phyloP scores from a whole-genome alignment of 176 grass and related monocot genomes.

The Cenchrus purpureus region DNA sequence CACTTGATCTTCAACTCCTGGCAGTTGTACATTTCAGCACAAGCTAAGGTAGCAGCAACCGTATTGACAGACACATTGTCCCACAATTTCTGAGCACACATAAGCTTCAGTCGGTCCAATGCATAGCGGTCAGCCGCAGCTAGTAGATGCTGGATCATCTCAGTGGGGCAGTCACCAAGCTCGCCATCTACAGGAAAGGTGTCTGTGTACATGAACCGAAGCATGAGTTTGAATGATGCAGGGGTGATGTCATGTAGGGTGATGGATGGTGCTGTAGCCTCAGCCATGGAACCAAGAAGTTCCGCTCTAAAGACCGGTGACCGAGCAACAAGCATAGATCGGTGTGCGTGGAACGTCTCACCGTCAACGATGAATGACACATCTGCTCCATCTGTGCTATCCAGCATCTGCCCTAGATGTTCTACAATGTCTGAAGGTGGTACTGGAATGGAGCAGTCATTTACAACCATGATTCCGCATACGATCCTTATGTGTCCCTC shows the following conservation, averaged over 20 bases:
- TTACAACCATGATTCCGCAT: constrained; percentile 3
- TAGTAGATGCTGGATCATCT: constrained; percentile 7
- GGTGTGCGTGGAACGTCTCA: constrained; percentile 4
- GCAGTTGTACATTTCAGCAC: constrained; percentile 60
- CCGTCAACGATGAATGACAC: constrained; percentile 26
- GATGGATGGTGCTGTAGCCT: not conserved
- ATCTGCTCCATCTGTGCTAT: not conserved
- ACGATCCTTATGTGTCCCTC: constrained; percentile 16
- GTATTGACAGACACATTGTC: constrained; percentile 36
- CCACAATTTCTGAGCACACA: constrained; percentile 48
- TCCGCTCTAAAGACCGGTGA: not conserved
- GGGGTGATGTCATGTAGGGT: constrained; percentile 28
- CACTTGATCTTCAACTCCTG: constrained; percentile 58
- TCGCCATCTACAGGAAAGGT: not conserved
- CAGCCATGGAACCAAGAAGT: not conserved
- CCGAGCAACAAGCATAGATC: not conserved
- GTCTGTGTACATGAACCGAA: constrained; percentile 62
- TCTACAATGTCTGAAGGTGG: constrained; percentile 33
- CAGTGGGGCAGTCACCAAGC: not conserved
- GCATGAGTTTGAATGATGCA: constrained; percentile 44
- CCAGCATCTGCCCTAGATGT: constrained; percentile 38
- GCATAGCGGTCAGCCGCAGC: constrained; percentile 64
- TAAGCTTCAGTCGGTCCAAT: constrained; percentile 57
- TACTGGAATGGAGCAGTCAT: not conserved
- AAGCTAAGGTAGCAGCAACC: constrained; percentile 38